Evolutionary conservation across 768 basidiomycete genomes (phyloP).

Genomic region (Kondoa malvinella): DNA sequence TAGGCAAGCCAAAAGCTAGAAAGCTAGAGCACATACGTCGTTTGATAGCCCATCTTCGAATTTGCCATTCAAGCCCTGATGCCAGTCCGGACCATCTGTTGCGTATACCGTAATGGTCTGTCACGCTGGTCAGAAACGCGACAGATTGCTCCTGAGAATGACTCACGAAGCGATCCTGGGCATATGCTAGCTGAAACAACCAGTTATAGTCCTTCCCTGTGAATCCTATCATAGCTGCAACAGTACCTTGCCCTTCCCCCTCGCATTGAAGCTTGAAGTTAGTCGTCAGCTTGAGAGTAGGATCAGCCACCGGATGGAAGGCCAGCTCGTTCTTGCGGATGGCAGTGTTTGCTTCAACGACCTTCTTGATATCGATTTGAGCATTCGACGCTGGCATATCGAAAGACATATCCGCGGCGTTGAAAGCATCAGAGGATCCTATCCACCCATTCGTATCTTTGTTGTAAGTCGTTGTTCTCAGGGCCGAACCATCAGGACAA

Average conservation of each 20-base stretch:
- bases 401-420: not conserved
- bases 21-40: too few species aligned
- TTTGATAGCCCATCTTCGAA: too few species aligned
- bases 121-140: not conserved
- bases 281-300: not conserved
- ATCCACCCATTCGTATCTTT: not conserved
- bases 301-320: not conserved
- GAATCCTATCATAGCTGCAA: not conserved
- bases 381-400: not conserved
- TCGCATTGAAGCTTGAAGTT: not conserved
- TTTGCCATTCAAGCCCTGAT: too few species aligned
- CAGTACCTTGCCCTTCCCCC: not conserved
- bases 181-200: not conserved
- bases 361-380: not conserved
- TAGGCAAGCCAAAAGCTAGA: too few species aligned
- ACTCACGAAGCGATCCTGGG: too few species aligned
- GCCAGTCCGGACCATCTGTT: too few species aligned
- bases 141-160: not conserved
- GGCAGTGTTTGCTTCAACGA: not conserved
- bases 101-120: not conserved
- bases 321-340: not conserved
- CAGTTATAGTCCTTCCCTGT: not conserved
- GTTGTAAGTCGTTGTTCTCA: not conserved
- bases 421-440: not conserved
- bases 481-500: not conserved